Evolutionary conservation across 352 stramenopile species (phyloP).

Genomic region (Labyrinthula sp.): DNA sequence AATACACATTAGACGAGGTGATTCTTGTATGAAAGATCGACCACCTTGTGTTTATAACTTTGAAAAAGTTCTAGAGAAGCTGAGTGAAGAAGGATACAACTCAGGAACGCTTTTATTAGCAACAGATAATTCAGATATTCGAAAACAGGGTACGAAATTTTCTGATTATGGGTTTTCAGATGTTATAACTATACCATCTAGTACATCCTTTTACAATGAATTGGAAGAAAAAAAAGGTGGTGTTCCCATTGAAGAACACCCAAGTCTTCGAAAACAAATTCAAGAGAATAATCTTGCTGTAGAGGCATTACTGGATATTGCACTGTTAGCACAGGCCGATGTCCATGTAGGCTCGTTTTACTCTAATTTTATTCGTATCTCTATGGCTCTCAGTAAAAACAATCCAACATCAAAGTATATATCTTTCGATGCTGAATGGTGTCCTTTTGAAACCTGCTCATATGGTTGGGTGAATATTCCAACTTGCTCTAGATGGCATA

Average conservation of each 20-base stretch:
- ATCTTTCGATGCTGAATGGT: constrained; percentile 14
- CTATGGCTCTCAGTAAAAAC: constrained; percentile 9
- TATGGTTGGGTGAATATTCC: constrained; percentile 1
- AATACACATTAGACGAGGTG: constrained; percentile 2
- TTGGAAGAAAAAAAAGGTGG: too few species aligned
- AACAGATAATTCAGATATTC: too few species aligned
- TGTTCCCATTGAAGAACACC: too few species aligned
- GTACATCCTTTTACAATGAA: too few species aligned
- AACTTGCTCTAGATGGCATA: background rate
- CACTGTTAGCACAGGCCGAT: constrained; percentile 5
- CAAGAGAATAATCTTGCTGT: background rate
- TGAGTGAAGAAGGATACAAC: too few species aligned
- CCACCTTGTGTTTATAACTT: background rate
- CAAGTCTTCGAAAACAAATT: background rate
- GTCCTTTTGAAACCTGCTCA: constrained; percentile 11
- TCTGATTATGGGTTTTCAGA: too few species aligned
- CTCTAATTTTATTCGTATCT: constrained; percentile 15
- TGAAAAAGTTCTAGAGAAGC: constrained; percentile 1
- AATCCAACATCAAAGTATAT: constrained; percentile 1
- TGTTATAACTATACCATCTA: too few species aligned
- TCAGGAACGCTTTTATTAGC: too few species aligned
- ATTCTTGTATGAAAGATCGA: constrained; percentile 4
- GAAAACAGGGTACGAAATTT: too few species aligned
- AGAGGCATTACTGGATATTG: constrained; percentile 8
- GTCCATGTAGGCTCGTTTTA: constrained; percentile 14